Conservation (phyloP, 495 filamentous ascomycete species). For the Cryomyces minteri region DNA sequence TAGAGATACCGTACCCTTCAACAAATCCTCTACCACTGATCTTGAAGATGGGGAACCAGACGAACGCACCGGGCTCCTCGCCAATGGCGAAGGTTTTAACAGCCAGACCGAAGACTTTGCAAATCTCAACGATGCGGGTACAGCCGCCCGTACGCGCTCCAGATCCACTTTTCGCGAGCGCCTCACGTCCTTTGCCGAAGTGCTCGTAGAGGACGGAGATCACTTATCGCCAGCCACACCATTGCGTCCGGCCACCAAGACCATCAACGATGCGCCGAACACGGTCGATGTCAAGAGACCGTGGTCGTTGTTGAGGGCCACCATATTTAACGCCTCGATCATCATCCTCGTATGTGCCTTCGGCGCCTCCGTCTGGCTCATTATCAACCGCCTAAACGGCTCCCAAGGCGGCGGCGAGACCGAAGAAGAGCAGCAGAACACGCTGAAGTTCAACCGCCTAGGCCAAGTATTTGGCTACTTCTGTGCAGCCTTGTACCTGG, state of each 20-base stretch:
- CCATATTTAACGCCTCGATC: slow-evolving; percentile 51
- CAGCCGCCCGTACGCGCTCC: slow-evolving; percentile 10
- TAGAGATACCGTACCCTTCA: slow-evolving; percentile 27
- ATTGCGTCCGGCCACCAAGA: slow-evolving; percentile 13
- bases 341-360: slow-evolving; percentile 64
- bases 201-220: slow-evolving; percentile 22
- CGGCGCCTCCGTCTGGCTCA: slow-evolving; percentile 71
- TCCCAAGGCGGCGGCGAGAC: slow-evolving; percentile 10
- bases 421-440: slow-evolving; percentile 6
- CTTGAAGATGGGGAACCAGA: slow-evolving; percentile 1
- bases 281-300: background rate
- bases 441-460: slow-evolving; percentile 45
- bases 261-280: slow-evolving; percentile 13
- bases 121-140: slow-evolving; percentile 1
- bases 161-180: slow-evolving; percentile 23
- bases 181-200: slow-evolving; percentile 23
- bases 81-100: slow-evolving; percentile 4
- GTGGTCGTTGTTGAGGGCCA: slow-evolving; percentile 28
- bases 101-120: background rate
- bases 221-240: slow-evolving; percentile 73
- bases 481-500: slow-evolving; percentile 65
- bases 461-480: slow-evolving; percentile 34
- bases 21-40: background rate
- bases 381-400: slow-evolving; percentile 29
- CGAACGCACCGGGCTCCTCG: slow-evolving; percentile 12